Evolutionary conservation across 352 stramenopile species (phyloP).

Genomic region (Globisporangium apiculatum): DNA sequence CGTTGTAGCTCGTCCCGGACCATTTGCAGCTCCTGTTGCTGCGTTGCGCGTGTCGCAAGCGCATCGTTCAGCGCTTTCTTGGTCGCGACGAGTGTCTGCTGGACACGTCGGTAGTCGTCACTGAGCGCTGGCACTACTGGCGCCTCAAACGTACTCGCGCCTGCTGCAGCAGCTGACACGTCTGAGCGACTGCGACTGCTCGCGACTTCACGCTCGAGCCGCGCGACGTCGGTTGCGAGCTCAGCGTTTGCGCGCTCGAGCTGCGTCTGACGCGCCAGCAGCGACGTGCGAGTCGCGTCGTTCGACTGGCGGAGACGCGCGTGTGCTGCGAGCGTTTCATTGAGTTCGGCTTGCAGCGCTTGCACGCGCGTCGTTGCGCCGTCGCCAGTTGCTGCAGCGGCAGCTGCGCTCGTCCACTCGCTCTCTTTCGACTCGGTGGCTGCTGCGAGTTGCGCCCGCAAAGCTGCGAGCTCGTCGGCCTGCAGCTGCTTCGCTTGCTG

Average conservation of each 20-base stretch:
- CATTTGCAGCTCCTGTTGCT: slow-evolving; percentile 56
- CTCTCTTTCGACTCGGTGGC: slow-evolving; percentile 58
- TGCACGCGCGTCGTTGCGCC: slow-evolving; percentile 58
- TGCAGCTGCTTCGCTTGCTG: slow-evolving; percentile 28
- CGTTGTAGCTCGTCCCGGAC: slow-evolving; percentile 46
- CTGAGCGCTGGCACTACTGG: slow-evolving; percentile 22
- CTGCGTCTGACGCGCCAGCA: slow-evolving; percentile 67
- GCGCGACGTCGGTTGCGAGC: slow-evolving; percentile 57
- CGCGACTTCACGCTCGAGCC: slow-evolving; percentile 47
- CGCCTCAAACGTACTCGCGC: neutral
- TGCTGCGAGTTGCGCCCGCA: slow-evolving; percentile 42
- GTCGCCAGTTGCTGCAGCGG: slow-evolving; percentile 54
- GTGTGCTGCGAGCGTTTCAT: slow-evolving; percentile 54
- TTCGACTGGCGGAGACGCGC: slow-evolving; percentile 60
- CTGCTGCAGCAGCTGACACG: neutral
- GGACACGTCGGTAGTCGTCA: slow-evolving; percentile 52
- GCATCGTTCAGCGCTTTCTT: slow-evolving; percentile 80
- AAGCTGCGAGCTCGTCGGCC: slow-evolving; percentile 26
- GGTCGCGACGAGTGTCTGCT: slow-evolving; percentile 54
- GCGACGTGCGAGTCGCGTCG: slow-evolving; percentile 49
- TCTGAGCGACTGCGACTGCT: slow-evolving; percentile 26
- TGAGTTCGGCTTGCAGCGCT: slow-evolving; percentile 51
- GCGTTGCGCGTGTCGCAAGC: slow-evolving; percentile 49
- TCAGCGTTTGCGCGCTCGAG: slow-evolving; percentile 73
- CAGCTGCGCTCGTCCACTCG: slow-evolving; percentile 58